These are phyloP conservation scores for Calonectria hongkongensis DNA, from an alignment of 2,329 filamentous ascomycete species.

Conservation along the genomic window DNA sequence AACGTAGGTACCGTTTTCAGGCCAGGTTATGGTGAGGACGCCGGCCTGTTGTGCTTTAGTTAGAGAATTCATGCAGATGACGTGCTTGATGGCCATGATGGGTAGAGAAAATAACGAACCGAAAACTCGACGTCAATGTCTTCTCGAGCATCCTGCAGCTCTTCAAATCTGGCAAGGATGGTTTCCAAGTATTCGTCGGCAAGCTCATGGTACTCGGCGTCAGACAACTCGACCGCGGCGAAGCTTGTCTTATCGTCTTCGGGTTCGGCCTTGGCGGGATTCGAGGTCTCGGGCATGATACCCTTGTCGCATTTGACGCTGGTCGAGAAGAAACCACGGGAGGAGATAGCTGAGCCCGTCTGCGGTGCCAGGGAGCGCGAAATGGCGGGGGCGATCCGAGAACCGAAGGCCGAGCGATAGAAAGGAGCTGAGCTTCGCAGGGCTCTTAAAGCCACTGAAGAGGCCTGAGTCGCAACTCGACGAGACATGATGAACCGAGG, in stretches of 20 bases:
- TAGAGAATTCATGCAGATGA: constrained; percentile 35
- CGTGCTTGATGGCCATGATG: constrained; percentile 9
- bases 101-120: constrained; percentile 70
- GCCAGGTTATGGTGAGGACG: constrained; percentile 85
- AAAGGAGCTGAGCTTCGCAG: constrained; percentile 53
- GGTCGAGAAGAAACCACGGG: constrained; percentile 57
- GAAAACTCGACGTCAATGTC: constrained; percentile 93
- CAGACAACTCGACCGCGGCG: constrained; percentile 77
- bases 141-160: constrained; percentile 81
- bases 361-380: constrained; percentile 24
- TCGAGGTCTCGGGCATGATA: constrained; percentile 75
- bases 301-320: constrained; percentile 63
- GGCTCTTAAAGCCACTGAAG: constrained; percentile 61
- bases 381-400: constrained; percentile 44
- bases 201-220: constrained; percentile 84
- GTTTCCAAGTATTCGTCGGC: constrained; percentile 83
- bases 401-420: constrained; percentile 49
- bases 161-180: constrained; percentile 78
- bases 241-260: constrained; percentile 59
- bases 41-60: constrained; percentile 78
- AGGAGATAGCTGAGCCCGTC: constrained; percentile 35
- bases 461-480: constrained; percentile 60
- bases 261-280: constrained; percentile 69
- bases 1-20: constrained; percentile 86
- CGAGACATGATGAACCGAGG: constrained; percentile 55